Evolutionary conservation across 2,329 filamentous ascomycete species (phyloP).

Genomic region (Colletotrichum chrysophilum): DNA sequence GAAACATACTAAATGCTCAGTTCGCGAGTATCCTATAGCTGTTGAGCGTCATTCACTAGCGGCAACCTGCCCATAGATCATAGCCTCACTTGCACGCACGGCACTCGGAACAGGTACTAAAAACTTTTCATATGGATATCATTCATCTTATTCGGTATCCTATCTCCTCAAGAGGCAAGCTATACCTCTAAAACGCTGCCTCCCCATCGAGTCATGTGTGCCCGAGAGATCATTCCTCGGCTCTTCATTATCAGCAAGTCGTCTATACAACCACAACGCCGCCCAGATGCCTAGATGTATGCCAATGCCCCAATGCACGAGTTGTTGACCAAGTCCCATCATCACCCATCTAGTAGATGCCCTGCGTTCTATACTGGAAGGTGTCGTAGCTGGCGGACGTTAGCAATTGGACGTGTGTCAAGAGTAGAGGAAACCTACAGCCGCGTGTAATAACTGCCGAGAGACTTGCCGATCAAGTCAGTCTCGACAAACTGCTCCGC

Average conservation of each 20-base stretch:
- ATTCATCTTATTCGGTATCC: conserved; percentile 14
- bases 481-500: conserved; percentile 82
- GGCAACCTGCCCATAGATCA: neutral
- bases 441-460: conserved; percentile 87
- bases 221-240: conserved; percentile 15
- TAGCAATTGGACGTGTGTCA: neutral
- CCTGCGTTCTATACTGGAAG: conserved; percentile 87
- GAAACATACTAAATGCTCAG: neutral
- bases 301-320: conserved; percentile 13
- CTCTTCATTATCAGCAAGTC: conserved; percentile 19
- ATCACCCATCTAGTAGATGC: conserved; percentile 69
- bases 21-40: neutral
- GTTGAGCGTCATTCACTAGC: neutral
- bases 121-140: conserved; percentile 14
- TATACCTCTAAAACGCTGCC: neutral
- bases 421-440: conserved; percentile 60
- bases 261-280: conserved; percentile 23
- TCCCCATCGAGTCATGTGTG: neutral
- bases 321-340: neutral
- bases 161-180: conserved; percentile 7
- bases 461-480: conserved; percentile 79
- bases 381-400: conserved; percentile 70
- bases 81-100: neutral
- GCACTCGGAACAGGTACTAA: neutral
- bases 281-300: conserved; percentile 22